Evolutionary conservation across 2,329 filamentous ascomycete species (phyloP), one percentile per base, ranked within the genome.

Genomic region (Xylariales sp.): DNA sequence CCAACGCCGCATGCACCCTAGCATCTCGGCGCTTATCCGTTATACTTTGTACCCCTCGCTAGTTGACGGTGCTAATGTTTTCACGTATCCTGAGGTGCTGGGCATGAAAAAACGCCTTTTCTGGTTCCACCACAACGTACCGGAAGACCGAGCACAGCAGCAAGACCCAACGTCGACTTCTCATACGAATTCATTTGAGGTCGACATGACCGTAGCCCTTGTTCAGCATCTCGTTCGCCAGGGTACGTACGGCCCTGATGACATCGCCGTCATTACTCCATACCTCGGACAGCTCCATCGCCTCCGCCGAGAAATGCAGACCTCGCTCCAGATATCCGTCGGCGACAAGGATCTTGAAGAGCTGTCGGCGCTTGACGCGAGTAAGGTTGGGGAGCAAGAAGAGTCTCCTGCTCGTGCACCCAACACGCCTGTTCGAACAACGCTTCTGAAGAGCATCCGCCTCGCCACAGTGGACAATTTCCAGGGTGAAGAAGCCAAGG

Each of bases 381-480:
- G 75, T 6, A 74, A 78, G 23, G 30, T 73, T 12, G 71, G 69
- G 10, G 69, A 75, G n/a, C 52, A 75, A 43, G 71, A 72, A 6
- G 64, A 65, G 9, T 16, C 53, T 5, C 67, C 71, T 52, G 30
- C 58, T 1, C 45, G 45, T 41, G 50, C 41, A 32, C 16, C 52
- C 6, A 62, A 56, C 14, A n/a, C 50, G 7, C 41, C 57, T 28
- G 54, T 68, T 52, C 86, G 83, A 73, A 81, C 79, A 4, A 82
- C 79, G 0, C 79, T 89, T 0, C 73, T 84, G 0, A 80, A 85
- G 30, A 81, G 80, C 1, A 76, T 91, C 2, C 80, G 87, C 4
- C 77, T 90, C 0, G 89, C 90, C 0, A 93, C 90, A 0, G 85
- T 93, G 0, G 90, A 93, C 75, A 94, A 93, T 70, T 94, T 93